Base-by-base conservation (phyloP, 306 rosid genomes). In the Fragaria iinumae region DNA sequence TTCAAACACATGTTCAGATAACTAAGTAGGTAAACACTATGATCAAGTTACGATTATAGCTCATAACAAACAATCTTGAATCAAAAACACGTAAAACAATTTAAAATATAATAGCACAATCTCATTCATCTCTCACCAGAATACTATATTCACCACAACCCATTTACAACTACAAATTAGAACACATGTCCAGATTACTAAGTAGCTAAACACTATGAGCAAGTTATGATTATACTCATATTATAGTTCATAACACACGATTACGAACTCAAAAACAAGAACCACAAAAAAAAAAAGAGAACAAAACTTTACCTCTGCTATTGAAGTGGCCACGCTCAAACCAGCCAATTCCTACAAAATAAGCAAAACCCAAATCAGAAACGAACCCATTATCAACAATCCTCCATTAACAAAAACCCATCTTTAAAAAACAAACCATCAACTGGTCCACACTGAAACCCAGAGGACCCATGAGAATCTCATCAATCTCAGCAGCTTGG, bases 361-460 rank as follows among this genome's bases (percentile, higher is more conserved):
- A n/a, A n/a, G 68, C 49, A 50, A 17, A 14, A 56, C 68, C 53
- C 52, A 36, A 60, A 72, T 14, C 60, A 23, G 45, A 75, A 32
- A 18, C 18, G 36, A 56, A 80, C 41, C 47, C 72, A 14, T 55
- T 0, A 29, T 57, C 49, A 43, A 20, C 0, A 62, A 45, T 3
- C 47, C 4, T 60, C 60, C 5, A 45, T 62, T 6, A 60, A 18
- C 32, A 25, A 16, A 41, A 45, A 74, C 60, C 60, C 47, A 45
- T 6, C 21, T 16, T 4, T 1, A 68, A 48, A 68, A 44, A 67
- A 80, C 73, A 34, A 10, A 95, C 97, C 99, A 95, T 95, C 66
- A 95, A 87, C 85, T 92, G 99, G 50, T 92, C 98, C 76, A 96
- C 90, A 47, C 85, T 88, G 80, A 96, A 96, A 52, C 98, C 99